These are phyloP conservation scores for Emmonsia crescens DNA, from an alignment of 2,329 filamentous ascomycete species.

Conservation along the genomic window DNA sequence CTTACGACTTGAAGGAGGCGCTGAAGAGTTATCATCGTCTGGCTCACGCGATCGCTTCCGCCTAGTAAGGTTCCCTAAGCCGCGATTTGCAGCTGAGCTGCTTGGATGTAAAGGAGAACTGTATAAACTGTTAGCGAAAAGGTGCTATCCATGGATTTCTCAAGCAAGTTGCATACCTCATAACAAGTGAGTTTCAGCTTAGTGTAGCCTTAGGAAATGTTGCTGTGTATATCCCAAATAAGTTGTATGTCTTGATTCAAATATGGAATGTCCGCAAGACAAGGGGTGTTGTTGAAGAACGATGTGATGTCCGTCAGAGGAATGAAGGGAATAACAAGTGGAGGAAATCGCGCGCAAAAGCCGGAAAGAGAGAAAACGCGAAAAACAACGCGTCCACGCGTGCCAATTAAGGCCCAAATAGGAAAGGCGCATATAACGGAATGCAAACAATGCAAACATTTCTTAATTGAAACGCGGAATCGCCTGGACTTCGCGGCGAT, in stretches of 20 bases:
- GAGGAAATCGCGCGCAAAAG: not conserved
- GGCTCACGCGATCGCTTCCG: constrained; percentile 56
- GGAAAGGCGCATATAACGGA: constrained; percentile 10
- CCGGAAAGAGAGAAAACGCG: not conserved
- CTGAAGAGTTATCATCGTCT: constrained; percentile 51
- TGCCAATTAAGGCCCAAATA: constrained; percentile 27
- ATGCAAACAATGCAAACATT: constrained; percentile 22
- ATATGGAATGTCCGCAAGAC: not conserved
- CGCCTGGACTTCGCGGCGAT: not conserved
- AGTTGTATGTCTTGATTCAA: not conserved
- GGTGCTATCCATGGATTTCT: not conserved
- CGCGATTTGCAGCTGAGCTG: constrained; percentile 75
- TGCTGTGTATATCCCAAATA: not conserved
- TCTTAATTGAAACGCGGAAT: not conserved
- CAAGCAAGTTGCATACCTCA: constrained; percentile 23
- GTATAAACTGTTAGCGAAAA: constrained; percentile 20
- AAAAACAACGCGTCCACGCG: constrained; percentile 6
- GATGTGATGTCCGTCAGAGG: not conserved
- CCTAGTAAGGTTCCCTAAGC: constrained; percentile 42
- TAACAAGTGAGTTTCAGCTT: not conserved
- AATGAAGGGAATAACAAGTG: not conserved
- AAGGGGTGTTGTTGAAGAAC: not conserved
- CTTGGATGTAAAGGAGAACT: constrained; percentile 76
- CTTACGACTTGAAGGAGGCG: constrained; percentile 52
- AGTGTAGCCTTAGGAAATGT: not conserved